A percentile compares a stretch with the other conserved stretches of the same genome.
These are phyloP conservation scores for Boletus subcaerulescens DNA, from an alignment of 768 basidiomycete species.

Conservation along the genomic window DNA sequence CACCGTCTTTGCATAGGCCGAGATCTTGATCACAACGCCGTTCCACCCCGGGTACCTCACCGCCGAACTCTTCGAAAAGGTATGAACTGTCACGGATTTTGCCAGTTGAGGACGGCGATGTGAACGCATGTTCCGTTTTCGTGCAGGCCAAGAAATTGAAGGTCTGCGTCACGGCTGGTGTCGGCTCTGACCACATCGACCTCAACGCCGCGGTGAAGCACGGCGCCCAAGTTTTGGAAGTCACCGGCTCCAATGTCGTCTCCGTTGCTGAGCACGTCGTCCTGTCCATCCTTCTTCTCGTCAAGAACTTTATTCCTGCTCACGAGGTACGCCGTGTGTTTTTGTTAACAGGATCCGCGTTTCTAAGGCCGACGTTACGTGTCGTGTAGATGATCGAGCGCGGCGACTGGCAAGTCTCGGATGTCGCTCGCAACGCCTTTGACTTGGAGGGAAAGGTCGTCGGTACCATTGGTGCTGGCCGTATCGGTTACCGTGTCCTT, in stretches of 20 bases:
- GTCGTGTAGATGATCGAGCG: slow-evolving; percentile 70
- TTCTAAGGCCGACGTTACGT: not conserved
- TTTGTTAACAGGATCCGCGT: not conserved
- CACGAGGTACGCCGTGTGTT: slow-evolving; percentile 57
- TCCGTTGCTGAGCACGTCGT: slow-evolving; percentile 90
- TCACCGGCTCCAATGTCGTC: slow-evolving; percentile 86
- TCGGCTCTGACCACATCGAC: slow-evolving; percentile 89
- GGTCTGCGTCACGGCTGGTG: slow-evolving; percentile 86
- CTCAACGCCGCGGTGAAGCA: slow-evolving; percentile 83
- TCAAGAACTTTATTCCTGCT: slow-evolving; percentile 85
- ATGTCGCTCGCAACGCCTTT: slow-evolving; percentile 77
- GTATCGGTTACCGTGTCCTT: slow-evolving; percentile 85
- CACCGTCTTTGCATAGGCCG: slow-evolving; percentile 46
- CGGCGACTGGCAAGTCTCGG: slow-evolving; percentile 86
- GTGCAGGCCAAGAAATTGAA: slow-evolving; percentile 85
- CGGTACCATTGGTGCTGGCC: slow-evolving; percentile 81
- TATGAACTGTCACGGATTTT: slow-evolving; percentile 18
- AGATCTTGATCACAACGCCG: slow-evolving; percentile 78
- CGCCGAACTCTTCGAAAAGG: slow-evolving; percentile 67
- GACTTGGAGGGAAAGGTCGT: slow-evolving; percentile 91
- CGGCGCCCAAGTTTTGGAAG: slow-evolving; percentile 78
- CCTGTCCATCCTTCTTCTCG: slow-evolving; percentile 87
- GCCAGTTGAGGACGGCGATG: not conserved
- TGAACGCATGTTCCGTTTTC: not conserved
- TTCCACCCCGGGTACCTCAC: slow-evolving; percentile 89